phyloP scores from a whole-genome alignment of 768 basidiomycete genomes.

The Rhizopogon sp. region DNA sequence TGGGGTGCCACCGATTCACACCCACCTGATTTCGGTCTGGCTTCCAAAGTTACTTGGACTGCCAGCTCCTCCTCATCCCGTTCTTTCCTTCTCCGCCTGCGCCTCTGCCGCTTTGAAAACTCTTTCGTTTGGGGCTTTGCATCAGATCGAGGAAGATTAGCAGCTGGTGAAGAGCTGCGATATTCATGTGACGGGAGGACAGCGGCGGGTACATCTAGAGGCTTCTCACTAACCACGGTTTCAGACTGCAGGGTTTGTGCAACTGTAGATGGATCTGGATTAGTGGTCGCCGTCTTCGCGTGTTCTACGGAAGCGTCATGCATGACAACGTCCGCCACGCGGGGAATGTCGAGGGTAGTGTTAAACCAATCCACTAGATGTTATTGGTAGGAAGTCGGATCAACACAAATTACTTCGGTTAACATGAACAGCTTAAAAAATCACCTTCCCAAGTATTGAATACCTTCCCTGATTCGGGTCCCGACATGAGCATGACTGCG shows the following conservation, averaged over 20 bases:
- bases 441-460: slow-evolving; percentile 40
- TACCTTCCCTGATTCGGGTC: slow-evolving; percentile 19
- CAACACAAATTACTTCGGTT: not conserved
- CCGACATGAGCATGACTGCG: slow-evolving; percentile 32
- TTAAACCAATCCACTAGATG: slow-evolving; percentile 23
- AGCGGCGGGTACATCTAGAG: not conserved
- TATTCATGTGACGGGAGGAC: not conserved
- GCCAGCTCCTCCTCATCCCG: not conserved
- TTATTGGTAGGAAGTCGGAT: slow-evolving; percentile 6
- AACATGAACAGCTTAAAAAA: slow-evolving; percentile 1
- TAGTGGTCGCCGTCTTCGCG: not conserved
- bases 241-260: not conserved
- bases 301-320: slow-evolving; percentile 2
- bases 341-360: slow-evolving; percentile 3
- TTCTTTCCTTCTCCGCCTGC: not conserved
- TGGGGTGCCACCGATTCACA: not conserved
- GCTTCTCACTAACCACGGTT: no score
- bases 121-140: not conserved
- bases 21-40: not conserved
- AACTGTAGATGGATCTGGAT: no score
- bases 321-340: slow-evolving; percentile 9
- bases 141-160: not conserved
- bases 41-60: not conserved
- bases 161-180: no score
- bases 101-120: not conserved